A percentile compares a stretch with the other conserved stretches of the same genome.
Conservation (phyloP, 768 basidiomycete species). For the Lactarius akahatsu region DNA sequence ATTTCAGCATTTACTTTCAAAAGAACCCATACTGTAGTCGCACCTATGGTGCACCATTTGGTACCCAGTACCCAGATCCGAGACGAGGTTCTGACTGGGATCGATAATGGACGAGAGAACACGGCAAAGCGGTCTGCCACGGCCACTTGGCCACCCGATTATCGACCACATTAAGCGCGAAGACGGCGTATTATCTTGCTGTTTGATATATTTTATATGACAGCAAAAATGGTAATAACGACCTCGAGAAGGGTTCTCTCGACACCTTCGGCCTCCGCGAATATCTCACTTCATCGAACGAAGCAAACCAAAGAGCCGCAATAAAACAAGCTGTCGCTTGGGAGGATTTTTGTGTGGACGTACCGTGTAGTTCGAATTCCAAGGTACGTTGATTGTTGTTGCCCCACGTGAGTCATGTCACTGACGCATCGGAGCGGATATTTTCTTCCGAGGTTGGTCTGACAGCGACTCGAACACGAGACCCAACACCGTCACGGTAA, state of each 20-base stretch:
- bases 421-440: constrained; percentile 30
- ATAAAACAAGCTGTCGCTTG: constrained; percentile 73
- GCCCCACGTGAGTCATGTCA: not conserved
- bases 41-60: too few species aligned
- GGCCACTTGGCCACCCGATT: too few species aligned
- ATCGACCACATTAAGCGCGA: not conserved
- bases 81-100: too few species aligned
- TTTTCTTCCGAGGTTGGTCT: constrained; percentile 57
- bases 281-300: constrained; percentile 67
- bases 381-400: constrained; percentile 45
- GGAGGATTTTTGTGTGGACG: constrained; percentile 66
- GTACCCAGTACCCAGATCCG: too few species aligned
- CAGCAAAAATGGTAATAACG: constrained; percentile 28
- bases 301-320: constrained; percentile 62
- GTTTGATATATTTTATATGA: too few species aligned
- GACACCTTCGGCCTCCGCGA: constrained; percentile 66
- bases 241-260: constrained; percentile 44
- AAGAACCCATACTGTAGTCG: not conserved
- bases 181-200: not conserved
- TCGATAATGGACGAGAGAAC: too few species aligned
- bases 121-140: too few species aligned
- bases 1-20: not conserved
- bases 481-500: not conserved
- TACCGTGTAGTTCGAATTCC: constrained; percentile 53
- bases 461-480: not conserved